Conservation (phyloP, 2,329 filamentous ascomycete species). For the Penicillium brasilianum region DNA sequence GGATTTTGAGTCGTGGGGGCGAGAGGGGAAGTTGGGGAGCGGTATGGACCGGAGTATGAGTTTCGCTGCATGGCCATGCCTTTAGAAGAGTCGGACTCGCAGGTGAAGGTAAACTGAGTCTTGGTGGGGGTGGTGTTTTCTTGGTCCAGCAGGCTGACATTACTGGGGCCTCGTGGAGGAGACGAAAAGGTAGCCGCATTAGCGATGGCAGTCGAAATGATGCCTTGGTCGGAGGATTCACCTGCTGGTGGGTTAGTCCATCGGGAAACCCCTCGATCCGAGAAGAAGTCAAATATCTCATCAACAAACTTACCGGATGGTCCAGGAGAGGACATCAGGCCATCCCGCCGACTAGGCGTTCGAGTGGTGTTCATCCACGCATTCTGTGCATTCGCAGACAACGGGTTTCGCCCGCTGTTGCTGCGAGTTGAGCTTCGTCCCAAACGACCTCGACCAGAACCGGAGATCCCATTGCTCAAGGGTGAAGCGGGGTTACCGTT, state of each 20-base stretch:
- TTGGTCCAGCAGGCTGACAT: constrained; percentile 76
- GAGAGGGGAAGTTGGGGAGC: constrained; percentile 41
- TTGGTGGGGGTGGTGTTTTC: constrained; percentile 71
- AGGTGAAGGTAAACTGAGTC: constrained; percentile 95
- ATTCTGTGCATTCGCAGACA: constrained; percentile 64
- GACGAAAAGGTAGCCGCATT: constrained; percentile 75
- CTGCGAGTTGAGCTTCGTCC: constrained; percentile 60
- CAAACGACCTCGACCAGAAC: constrained; percentile 81
- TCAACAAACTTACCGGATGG: constrained; percentile 40
- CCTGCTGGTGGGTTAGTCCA: constrained; percentile 31
- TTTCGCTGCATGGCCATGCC: constrained; percentile 74
- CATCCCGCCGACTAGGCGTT: constrained; percentile 54
- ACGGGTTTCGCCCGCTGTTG: constrained; percentile 65
- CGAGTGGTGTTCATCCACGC: constrained; percentile 59
- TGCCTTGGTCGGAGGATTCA: constrained; percentile 67
- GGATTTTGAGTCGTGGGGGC: constrained; percentile 38
- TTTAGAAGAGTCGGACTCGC: constrained; percentile 84
- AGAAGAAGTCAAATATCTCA: not conserved
- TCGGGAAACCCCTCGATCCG: not conserved
- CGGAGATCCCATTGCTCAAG: constrained; percentile 74
- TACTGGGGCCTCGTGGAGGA: constrained; percentile 71
- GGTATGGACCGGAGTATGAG: constrained; percentile 46
- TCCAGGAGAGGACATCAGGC: constrained; percentile 52
- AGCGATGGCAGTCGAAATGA: constrained; percentile 90
- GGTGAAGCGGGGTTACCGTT: constrained; percentile 60